Percentiles rank a stretch among this genome's conserved stretches.
phyloP scores from a whole-genome alignment of 2,329 filamentous ascomycete species.

The Diaporthe batatas region DNA sequence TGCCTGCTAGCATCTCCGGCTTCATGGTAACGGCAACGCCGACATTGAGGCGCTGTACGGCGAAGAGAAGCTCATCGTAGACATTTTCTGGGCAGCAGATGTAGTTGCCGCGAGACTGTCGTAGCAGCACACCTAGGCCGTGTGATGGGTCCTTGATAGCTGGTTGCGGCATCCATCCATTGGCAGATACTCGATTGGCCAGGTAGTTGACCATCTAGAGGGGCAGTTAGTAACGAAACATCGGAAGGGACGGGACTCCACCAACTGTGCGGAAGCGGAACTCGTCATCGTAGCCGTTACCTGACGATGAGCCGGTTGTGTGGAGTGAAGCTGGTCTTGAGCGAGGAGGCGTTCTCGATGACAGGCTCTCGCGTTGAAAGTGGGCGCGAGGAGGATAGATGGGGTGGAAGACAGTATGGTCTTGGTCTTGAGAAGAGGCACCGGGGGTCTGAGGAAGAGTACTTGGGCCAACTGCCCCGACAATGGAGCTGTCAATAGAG shows the following conservation, averaged over 20 bases:
- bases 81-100: constrained; percentile 56
- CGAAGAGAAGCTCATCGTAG: constrained; percentile 54
- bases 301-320: constrained; percentile 36
- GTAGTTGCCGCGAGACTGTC: constrained; percentile 56
- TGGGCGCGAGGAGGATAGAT: constrained; percentile 23
- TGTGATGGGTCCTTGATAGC: constrained; percentile 44
- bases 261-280: constrained; percentile 51
- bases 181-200: constrained; percentile 48
- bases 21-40: constrained; percentile 63
- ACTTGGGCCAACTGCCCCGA: constrained; percentile 11
- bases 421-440: constrained; percentile 13
- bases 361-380: constrained; percentile 33
- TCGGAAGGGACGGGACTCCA: not conserved
- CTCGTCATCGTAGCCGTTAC: constrained; percentile 47
- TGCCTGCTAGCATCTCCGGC: constrained; percentile 60
- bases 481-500: constrained; percentile 24
- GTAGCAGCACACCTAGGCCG: constrained; percentile 54
- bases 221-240: not conserved
- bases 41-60: constrained; percentile 60
- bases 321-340: constrained; percentile 38
- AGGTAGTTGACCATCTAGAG: constrained; percentile 52
- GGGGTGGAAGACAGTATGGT: constrained; percentile 18
- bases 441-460: not conserved
- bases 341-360: constrained; percentile 24
- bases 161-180: constrained; percentile 49